Base-by-base conservation (phyloP, 805 yeast genomes). In the Ogataea methylovora region DNA sequence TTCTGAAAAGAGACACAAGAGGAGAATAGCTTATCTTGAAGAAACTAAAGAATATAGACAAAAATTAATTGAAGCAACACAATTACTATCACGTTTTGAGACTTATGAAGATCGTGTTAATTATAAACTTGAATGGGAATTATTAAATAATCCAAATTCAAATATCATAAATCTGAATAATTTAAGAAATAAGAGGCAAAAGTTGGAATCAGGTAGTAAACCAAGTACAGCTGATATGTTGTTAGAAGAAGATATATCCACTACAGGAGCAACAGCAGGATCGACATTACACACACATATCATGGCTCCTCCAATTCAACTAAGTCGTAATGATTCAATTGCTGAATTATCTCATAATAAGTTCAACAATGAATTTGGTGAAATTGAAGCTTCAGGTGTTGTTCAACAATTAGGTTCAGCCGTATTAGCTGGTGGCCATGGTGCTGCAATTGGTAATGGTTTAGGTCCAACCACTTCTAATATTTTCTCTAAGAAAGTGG, bases 321-420 rank as follows among this genome's bases (percentile, higher is more conserved):
- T 51, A 11, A 34, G 39, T 22, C 48, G 54, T 24, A 55, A 30
- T 13, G 50, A 46, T 29, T 51, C 57, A 7, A 38, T 42, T 1
- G 39, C 37, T 4, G 21, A 27, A 13, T 17, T n/a, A 13, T 31
- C 43, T 4, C 38, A 37, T 9, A 30, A 41, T 21, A 48, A 49
- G 37, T 37, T 49, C 16, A 42, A 52, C 25, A 56, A 56, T 29
- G 69, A 64, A 32, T 71, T 64, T 44, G 72, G 69, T 33, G 82
- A 77, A 43, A 65, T 76, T 34, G 71, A 71, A 25, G 84, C 84
- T 3, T 72, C 81, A 3, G 84, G 84, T 9, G 68, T 75, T 30
- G 54, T 44, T 24, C 58, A 44, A 34, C 48, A 48, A 13, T 48
- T 67, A 59, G 44, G 71, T 56, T 49, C 60, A 33, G 33, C 53